Evolutionary conservation across 257 asterid species (phyloP).

Genomic region (Cinchona pubescens): DNA sequence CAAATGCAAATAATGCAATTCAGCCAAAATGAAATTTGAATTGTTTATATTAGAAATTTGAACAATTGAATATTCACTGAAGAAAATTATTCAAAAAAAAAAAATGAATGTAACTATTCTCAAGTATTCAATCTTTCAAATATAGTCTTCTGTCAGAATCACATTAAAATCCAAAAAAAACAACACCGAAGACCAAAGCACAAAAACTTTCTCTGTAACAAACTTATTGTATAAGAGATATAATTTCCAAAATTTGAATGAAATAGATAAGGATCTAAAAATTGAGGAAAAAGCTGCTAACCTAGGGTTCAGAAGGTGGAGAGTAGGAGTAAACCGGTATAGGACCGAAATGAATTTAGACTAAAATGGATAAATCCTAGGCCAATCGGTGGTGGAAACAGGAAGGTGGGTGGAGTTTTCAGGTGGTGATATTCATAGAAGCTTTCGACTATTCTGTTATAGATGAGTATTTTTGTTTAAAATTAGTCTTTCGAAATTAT

Average conservation of each 20-base stretch:
- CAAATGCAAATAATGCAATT: not conserved
- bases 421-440: too few species aligned
- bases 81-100: not conserved
- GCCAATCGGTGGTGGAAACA: too few species aligned
- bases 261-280: not conserved
- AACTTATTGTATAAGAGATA: too few species aligned
- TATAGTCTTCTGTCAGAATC: too few species aligned
- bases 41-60: not conserved
- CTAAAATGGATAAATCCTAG: too few species aligned
- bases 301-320: conserved; percentile 53
- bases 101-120: not conserved
- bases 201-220: too few species aligned
- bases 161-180: too few species aligned
- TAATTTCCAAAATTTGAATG: not conserved
- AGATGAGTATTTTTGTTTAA: too few species aligned
- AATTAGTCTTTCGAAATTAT: too few species aligned
- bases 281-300: conserved; percentile 19
- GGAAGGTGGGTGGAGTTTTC: too few species aligned
- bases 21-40: not conserved
- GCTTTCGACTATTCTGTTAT: too few species aligned
- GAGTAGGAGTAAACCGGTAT: conserved; percentile 11
- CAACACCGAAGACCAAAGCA: too few species aligned
- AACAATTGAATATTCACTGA: not conserved
- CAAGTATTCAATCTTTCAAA: not conserved
- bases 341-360: conserved; percentile 14